Base-by-base conservation (phyloP, 2,329 filamentous ascomycete species). In the Aureobasidium melanogenum region DNA sequence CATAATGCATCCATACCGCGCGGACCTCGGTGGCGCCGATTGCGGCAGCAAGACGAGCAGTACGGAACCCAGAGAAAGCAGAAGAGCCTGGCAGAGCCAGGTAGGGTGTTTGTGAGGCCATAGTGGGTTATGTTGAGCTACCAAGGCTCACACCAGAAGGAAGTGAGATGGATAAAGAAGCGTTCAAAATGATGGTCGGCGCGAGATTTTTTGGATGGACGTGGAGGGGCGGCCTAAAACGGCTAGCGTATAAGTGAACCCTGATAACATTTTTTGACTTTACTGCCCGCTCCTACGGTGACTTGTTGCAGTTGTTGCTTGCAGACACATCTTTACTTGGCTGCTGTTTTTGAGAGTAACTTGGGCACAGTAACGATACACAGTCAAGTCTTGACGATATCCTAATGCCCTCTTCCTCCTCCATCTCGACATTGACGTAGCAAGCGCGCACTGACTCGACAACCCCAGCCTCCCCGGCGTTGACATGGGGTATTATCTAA, bases 61-160 rank as follows among this genome's bases (percentile, higher is more conserved):
- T 72, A 36, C 78, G 77, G 66, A 80, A 80, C 66, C 78, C 75
- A 26, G 77, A 80, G 72, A 80, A 83, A 72, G 84, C 84, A 60
- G 80, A 73, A 55, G 79, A 77, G 66, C 80, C 80, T 48, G 79
- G 77, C 62, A 82, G 72, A 56, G 78, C 73, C 56, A 78, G 70
- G 67, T 76, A 78, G n/a, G 63, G 64, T 43, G 41, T 52, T 57
- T 65, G 60, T 14, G 64, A 64, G 15, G 57, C 54, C 66, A 67
- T 67, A 26, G 5, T 52, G 43, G 41, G n/a, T 15, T 57, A 19
- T 38, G 26, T 59, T 24, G 51, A 56, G 54, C 52, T 46, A 61
- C 59, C 41, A 51, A 61, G 43, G 51, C 60, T 62, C 52, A 62
- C 44, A 52, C 60, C 52, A 57, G 50, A 52, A 39, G 59, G 48